A percentile compares a stretch with the other conserved stretches of the same genome.
Evolutionary conservation across 768 basidiomycete genomes (phyloP).

Genomic region (Mycena rosella): DNA sequence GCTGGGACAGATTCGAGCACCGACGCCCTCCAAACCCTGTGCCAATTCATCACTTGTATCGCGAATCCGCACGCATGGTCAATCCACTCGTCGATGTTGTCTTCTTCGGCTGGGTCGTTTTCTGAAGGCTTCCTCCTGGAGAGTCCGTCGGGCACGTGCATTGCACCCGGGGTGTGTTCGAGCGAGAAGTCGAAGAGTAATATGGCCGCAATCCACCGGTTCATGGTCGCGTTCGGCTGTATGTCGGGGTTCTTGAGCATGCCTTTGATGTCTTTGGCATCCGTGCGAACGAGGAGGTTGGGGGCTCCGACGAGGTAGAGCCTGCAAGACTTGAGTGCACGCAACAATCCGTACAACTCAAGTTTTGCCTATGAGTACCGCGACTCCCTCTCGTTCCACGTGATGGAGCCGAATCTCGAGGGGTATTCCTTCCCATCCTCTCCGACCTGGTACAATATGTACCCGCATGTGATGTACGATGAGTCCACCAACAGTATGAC

Average conservation of each 20-base stretch:
- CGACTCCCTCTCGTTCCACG: conserved; percentile 1
- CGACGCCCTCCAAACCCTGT: too few relatives aligned
- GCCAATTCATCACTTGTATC: neutral
- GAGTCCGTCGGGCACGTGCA: neutral
- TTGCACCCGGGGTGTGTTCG: neutral
- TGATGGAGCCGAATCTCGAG: neutral
- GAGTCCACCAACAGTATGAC: neutral
- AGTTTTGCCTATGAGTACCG: conserved; percentile 3
- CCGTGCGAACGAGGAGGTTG: neutral
- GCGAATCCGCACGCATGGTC: neutral
- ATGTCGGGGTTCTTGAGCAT: conserved; percentile 12
- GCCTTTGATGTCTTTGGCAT: neutral
- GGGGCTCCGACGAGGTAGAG: neutral
- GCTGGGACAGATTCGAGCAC: too few relatives aligned
- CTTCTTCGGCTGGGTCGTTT: neutral
- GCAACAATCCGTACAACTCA: neutral
- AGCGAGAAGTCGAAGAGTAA: conserved; percentile 1
- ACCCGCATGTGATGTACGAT: neutral
- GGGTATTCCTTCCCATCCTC: neutral
- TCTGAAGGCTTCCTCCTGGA: neutral
- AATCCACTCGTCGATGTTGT: neutral
- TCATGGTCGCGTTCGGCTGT: neutral
- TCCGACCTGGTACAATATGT: neutral
- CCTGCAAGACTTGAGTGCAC: neutral
- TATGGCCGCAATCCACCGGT: conserved; percentile 1